Evolutionary conservation across 805 yeast genomes (phyloP).

Genomic region (Suhomyces sp.): DNA sequence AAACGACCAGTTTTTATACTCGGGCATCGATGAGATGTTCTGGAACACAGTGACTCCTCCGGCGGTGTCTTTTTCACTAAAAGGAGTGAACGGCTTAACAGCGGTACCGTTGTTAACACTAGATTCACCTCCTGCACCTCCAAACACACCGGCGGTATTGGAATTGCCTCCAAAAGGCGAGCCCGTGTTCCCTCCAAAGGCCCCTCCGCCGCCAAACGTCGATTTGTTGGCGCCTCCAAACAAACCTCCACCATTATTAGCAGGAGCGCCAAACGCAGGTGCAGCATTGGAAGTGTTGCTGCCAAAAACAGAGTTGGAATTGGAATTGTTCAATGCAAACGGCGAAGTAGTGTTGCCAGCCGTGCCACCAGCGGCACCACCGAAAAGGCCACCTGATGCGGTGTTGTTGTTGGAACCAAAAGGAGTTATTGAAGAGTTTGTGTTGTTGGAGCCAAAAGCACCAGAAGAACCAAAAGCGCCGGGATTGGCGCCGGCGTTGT

Average conservation of each 20-base stretch:
- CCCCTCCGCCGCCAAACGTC: slow-evolving; percentile 12
- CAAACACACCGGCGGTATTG: slow-evolving; percentile 13
- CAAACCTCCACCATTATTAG: slow-evolving; percentile 17
- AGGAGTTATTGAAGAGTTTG: slow-evolving; percentile 17
- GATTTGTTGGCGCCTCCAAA: slow-evolving; percentile 24
- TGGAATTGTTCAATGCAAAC: slow-evolving; percentile 4
- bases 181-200: slow-evolving; percentile 14
- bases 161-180: slow-evolving; percentile 31
- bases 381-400: slow-evolving; percentile 16
- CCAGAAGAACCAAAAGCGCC: slow-evolving; percentile 11
- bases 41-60: slow-evolving; percentile 62
- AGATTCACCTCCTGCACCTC: slow-evolving; percentile 24
- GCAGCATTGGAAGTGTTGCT: slow-evolving; percentile 10
- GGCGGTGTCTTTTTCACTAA: slow-evolving; percentile 66
- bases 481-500: slow-evolving; percentile 10
- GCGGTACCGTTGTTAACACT: slow-evolving; percentile 64
- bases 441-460: slow-evolving; percentile 16
- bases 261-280: background rate
- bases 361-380: background rate
- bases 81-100: slow-evolving; percentile 64
- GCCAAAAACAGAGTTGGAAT: slow-evolving; percentile 42
- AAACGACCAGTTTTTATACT: slow-evolving; percentile 72
- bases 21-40: slow-evolving; percentile 85
- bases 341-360: slow-evolving; percentile 11
- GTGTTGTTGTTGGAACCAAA: slow-evolving; percentile 25